Evolutionary conservation across 2,329 filamentous ascomycete species (phyloP).

Genomic region (Arthrobotrys conoides): DNA sequence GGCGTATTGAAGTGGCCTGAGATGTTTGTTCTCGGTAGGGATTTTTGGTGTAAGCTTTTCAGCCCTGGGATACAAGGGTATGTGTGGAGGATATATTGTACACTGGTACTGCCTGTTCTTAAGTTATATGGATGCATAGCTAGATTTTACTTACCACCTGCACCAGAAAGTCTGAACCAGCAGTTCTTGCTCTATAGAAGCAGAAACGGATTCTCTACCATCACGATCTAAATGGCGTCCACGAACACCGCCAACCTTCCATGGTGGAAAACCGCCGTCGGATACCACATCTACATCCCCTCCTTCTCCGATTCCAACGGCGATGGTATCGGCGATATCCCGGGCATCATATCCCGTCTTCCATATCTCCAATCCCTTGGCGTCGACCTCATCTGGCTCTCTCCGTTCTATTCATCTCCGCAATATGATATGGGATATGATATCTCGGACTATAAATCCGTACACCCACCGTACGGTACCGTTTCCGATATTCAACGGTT

Average conservation of each 20-base stretch:
- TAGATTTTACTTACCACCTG: no score
- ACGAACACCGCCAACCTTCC: background rate
- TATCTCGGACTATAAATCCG: slow-evolving; percentile 76
- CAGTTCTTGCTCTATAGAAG: no score
- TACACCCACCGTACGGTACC: slow-evolving; percentile 77
- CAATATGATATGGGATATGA: slow-evolving; percentile 78
- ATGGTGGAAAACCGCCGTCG: slow-evolving; percentile 75
- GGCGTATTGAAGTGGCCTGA: no score
- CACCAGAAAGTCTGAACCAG: no score
- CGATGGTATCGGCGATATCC: slow-evolving; percentile 77
- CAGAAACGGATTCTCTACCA: no score
- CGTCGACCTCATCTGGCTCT: slow-evolving; percentile 77
- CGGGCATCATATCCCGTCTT: slow-evolving; percentile 73
- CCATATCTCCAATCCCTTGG: slow-evolving; percentile 75
- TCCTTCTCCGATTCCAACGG: slow-evolving; percentile 73
- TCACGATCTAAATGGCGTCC: background rate
- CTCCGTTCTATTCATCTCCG: slow-evolving; percentile 75
- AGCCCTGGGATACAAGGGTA: no score
- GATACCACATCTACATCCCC: slow-evolving; percentile 76
- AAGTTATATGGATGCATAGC: no score
- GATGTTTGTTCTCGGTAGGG: no score
- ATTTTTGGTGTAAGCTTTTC: no score
- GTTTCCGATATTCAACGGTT: slow-evolving; percentile 77
- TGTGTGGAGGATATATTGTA: no score
- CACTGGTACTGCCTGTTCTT: no score